Evolutionary conservation across 75 land plant species (phyloP).

Genomic region (Selaginella tamariscina): DNA sequence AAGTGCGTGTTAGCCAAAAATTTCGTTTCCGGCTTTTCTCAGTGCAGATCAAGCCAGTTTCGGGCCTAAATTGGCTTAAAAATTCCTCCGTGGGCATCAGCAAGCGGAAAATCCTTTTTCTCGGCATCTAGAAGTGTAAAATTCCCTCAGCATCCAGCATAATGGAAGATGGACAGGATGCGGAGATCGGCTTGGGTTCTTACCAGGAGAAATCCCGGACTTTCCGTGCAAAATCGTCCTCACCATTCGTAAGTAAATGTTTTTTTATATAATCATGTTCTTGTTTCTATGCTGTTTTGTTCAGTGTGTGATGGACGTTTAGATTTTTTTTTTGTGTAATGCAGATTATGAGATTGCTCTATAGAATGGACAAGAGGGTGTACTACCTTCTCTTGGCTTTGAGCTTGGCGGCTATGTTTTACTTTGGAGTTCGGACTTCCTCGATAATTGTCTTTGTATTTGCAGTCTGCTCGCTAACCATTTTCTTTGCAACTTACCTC

Average conservation of each 20-base stretch:
- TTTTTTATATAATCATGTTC: not conserved
- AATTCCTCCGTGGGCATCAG: no score
- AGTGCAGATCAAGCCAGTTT: no score
- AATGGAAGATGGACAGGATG: conserved; percentile 44
- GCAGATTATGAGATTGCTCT: conserved; percentile 60
- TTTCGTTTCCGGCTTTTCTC: no score
- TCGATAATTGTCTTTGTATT: conserved; percentile 88
- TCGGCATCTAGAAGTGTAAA: no score
- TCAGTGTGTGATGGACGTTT: not conserved
- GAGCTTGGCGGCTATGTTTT: conserved; percentile 49
- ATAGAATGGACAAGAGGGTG: conserved; percentile 57
- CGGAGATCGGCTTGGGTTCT: conserved; percentile 57
- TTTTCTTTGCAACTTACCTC: conserved; percentile 67
- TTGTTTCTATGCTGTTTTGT: not conserved
- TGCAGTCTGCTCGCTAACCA: conserved; percentile 64
- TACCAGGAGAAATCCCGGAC: conserved; percentile 54
- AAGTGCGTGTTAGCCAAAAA: no score
- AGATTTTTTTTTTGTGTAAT: conserved; percentile 6
- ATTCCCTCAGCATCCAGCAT: no score
- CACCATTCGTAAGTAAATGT: conserved; percentile 52
- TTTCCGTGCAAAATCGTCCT: conserved; percentile 61
- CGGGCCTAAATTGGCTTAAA: no score
- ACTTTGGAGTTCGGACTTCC: conserved; percentile 74
- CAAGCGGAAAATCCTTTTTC: no score
- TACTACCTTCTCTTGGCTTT: conserved; percentile 51